Evolutionary conservation across 73 alveolate species (phyloP), one percentile per base, ranked within the genome.

Genomic region (Urostyla sp.): DNA sequence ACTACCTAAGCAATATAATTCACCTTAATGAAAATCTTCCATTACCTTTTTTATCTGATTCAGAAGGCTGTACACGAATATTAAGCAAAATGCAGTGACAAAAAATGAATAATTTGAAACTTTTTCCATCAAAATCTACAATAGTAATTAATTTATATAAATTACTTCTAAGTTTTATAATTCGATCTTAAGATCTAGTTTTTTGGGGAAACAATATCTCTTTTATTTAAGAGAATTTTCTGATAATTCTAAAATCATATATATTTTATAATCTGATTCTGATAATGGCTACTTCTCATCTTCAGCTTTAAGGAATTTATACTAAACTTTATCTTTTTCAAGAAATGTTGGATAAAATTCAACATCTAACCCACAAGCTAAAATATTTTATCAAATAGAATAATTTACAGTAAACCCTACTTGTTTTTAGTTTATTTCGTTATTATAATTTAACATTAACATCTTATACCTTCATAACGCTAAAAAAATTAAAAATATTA

Each of bases 51-150:
- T 69, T 2, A 48, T 69, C 30, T 69, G 30, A 0, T 69, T 54
- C 27, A 69, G 31, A 30, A 69, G 44, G 18, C 72, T 31, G 49
- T 69, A 69, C 6, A 69, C 83, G 3, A 69, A 53, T 28, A 69
- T 49, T 69, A 69, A 46, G 44, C 83, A 69, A 4, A 69, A 20
- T 13, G 83, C 38, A 46, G 83, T 69, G 0, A 46, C 38, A 8
- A 69, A 10, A 69, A 69, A 69, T 27, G 83, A 23, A 23, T 46
- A 69, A 38, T 69, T 69, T 46, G 83, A 69, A 4, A 69, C 55
- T 30, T 69, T 69, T 37, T 69, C 83, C 28, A 69, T 53, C 38
- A 69, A 20, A 34, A 46, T 51, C 83, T 69, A 26, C 3, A 38
- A 34, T 27, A 6, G 6, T 6, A 13, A 10, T 16, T 43, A 20